A percentile compares a stretch with the other conserved stretches of the same genome.
phyloP scores from a whole-genome alignment of 768 basidiomycete genomes.

The Psilocybe cubensis region DNA sequence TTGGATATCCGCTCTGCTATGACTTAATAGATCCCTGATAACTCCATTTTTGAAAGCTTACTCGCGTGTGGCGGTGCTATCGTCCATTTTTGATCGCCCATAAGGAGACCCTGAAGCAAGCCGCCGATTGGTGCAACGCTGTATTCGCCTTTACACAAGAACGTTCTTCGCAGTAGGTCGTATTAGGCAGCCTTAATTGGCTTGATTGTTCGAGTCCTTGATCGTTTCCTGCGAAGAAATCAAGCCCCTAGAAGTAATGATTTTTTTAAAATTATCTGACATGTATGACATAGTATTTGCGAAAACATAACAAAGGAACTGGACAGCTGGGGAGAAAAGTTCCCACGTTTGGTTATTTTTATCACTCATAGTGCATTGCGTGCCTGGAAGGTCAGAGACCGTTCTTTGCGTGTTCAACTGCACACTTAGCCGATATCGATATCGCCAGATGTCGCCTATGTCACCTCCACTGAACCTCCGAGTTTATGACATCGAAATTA shows the following conservation, averaged over 20 bases:
- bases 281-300: neutral
- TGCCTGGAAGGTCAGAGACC: slow-evolving; percentile 12
- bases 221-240: too few species aligned
- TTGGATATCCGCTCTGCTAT: neutral
- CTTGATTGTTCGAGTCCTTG: neutral
- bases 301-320: neutral
- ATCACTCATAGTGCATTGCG: slow-evolving; percentile 1
- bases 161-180: neutral
- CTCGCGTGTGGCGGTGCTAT: neutral
- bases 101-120: neutral
- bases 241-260: neutral
- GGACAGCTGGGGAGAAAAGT: slow-evolving; percentile 2
- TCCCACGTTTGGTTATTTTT: slow-evolving; percentile 8
- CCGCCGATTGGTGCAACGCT: neutral
- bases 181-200: neutral
- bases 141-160: neutral
- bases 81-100: neutral
- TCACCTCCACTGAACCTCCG: slow-evolving; percentile 24
- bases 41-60: slow-evolving; percentile 3
- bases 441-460: slow-evolving; percentile 11
- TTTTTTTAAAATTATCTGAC: neutral
- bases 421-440: slow-evolving; percentile 13
- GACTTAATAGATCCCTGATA: neutral
- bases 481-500: slow-evolving; percentile 12
- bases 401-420: slow-evolving; percentile 11